phyloP scores from a whole-genome alignment of 2,329 filamentous ascomycete species.

The Ascochyta pisi region DNA sequence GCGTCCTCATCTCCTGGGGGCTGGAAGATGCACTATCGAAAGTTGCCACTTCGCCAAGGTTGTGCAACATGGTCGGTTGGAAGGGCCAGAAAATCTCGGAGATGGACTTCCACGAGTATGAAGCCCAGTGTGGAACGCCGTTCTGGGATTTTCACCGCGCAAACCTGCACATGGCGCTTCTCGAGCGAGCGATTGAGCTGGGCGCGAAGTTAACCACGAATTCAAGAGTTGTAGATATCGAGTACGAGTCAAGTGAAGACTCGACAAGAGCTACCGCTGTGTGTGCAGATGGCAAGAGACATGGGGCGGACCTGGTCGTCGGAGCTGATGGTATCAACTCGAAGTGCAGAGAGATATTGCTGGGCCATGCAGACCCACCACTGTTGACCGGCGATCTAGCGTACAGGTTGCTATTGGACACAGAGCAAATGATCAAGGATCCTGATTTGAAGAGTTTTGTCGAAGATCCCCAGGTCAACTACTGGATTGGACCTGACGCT shows the following conservation, averaged over 20 bases:
- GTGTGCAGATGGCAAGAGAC: constrained; percentile 47
- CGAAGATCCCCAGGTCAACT: constrained; percentile 58
- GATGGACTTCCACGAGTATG: constrained; percentile 57
- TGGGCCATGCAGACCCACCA: constrained; percentile 56
- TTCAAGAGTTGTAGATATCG: constrained; percentile 54
- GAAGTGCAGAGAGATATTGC: constrained; percentile 53
- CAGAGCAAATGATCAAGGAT: constrained; percentile 56
- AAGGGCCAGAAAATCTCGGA: constrained; percentile 58
- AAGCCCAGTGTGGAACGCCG: constrained; percentile 48
- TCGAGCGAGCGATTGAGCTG: constrained; percentile 57
- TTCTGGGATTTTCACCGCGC: constrained; percentile 65
- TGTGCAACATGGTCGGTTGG: constrained; percentile 60
- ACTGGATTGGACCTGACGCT: constrained; percentile 60
- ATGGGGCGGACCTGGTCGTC: constrained; percentile 55
- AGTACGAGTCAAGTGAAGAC: constrained; percentile 32
- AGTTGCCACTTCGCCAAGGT: constrained; percentile 52
- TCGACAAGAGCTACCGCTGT: constrained; percentile 50
- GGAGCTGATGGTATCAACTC: constrained; percentile 59
- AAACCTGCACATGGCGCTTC: constrained; percentile 58
- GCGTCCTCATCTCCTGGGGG: constrained; percentile 59
- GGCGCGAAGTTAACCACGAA: constrained; percentile 57
- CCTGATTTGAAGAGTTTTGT: constrained; percentile 56
- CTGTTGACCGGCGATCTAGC: constrained; percentile 59
- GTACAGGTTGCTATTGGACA: constrained; percentile 57
- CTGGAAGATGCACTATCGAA: constrained; percentile 52